Evolutionary conservation across 108 stramenopile species (phyloP), one percentile per base, ranked within the genome.

Genomic region (Cyclotella cryptica): DNA sequence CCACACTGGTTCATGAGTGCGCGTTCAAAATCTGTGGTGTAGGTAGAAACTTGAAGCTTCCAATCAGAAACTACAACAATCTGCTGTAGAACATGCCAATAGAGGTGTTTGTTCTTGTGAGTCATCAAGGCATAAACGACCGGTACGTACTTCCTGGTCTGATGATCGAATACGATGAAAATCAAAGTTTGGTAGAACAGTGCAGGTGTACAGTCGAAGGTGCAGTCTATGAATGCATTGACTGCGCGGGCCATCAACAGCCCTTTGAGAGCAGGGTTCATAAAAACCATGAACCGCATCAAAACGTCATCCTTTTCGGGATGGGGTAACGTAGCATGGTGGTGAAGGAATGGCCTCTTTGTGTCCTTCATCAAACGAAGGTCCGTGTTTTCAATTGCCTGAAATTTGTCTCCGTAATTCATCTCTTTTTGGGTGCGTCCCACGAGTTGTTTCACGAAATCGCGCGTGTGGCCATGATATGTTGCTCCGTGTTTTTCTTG

Each of bases 111-210:
- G 41, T 3, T 27, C 69, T 78, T 78, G 24, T 60, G 40, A 0
- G 60, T 54, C 77, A 78, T 78, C 3, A 71, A 61, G 7, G 44
- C 43, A 22, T 78, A 78, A 35, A 78, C 2, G 26, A 78, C 52
- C 1, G 77, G 77, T 12, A 71, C 52, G 35, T 70, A 78, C 1
- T 28, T n/a, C 30, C 27, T 55, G 8, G 75, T 69, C 28, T 42
- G 9, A 0, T 29, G 22, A 44, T 47, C 1, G 65, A 24, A 61
- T 64, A 78, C 40, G 69, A 78, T 66, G 17, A 78, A 43, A 15
- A 78, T 64, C 1, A 78, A 26, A 28, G 45, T 60, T 61, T 78
- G 77, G 24, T 53, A 54, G 26, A 78, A 78, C 10, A 52, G 61
- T 10, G 39, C 1, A n/a, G 76, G 77, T 2, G 27, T 24, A n/a